These are phyloP conservation scores for Astragalus membranaceus DNA, from an alignment of 306 rosid genomes.

Conservation along the genomic window DNA sequence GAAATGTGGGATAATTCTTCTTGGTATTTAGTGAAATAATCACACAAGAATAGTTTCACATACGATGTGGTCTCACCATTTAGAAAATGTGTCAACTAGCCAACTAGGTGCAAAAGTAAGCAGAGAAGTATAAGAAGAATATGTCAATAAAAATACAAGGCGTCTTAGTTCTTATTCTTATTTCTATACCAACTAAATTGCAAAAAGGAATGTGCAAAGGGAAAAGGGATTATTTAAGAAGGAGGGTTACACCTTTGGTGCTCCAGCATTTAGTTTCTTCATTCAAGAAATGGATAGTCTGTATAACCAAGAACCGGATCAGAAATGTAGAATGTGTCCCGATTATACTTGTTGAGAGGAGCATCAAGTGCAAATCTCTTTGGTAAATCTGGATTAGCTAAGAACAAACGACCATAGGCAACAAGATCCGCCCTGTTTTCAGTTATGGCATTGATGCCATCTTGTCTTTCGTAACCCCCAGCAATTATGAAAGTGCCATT, in stretches of 20 bases:
- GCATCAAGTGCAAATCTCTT: background rate
- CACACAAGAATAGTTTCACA: background rate
- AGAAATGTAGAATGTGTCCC: background rate
- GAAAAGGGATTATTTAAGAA: background rate
- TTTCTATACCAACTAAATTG: background rate
- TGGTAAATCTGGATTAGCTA: constrained; percentile 12
- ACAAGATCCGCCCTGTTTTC: constrained; percentile 3
- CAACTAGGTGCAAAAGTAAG: background rate
- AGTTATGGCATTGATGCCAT: constrained; percentile 3
- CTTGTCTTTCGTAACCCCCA: background rate
- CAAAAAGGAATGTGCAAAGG: background rate
- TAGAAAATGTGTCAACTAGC: background rate
- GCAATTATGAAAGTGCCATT: constrained; percentile 12
- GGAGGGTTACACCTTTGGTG: background rate
- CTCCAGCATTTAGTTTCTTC: background rate
- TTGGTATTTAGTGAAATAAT: background rate
- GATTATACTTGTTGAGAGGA: background rate
- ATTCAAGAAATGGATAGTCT: background rate
- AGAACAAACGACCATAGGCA: constrained; percentile 10
- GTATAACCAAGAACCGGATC: constrained; percentile 8
- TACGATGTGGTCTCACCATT: background rate
- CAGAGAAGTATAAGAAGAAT: background rate
- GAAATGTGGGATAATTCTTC: no score
- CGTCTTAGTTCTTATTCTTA: background rate
- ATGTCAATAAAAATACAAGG: background rate